A percentile compares a stretch with the other conserved stretches of the same genome.
Evolutionary conservation across 768 basidiomycete species (phyloP).

Genomic region (Sporobolomyces phaffii): DNA sequence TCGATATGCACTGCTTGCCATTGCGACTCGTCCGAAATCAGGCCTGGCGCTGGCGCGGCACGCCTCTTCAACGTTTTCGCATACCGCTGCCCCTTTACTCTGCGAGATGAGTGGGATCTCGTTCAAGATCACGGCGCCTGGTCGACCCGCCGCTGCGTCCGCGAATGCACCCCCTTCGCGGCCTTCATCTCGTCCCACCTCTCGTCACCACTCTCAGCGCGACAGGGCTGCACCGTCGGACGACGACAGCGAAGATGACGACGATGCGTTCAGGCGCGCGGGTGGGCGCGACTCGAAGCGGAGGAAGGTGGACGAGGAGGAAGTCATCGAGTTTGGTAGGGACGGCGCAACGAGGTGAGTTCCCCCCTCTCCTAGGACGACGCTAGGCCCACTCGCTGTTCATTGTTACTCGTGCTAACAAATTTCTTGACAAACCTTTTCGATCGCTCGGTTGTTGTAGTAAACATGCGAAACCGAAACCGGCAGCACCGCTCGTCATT

Average conservation of each 20-base stretch:
- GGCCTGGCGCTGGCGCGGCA: no score
- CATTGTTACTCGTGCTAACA: no score
- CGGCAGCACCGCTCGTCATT: conserved; percentile 63
- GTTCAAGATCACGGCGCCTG: conserved; percentile 27
- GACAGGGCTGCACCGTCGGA: no score
- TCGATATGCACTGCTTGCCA: no score
- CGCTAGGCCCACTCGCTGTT: no score
- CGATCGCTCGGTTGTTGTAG: background rate
- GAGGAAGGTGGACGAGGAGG: conserved; percentile 18
- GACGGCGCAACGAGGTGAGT: conserved; percentile 22
- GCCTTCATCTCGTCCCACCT: background rate
- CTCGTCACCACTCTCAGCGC: background rate
- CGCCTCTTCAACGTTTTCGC: no score
- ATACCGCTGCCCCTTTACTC: no score
- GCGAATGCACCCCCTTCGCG: conserved; percentile 6
- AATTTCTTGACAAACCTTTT: no score
- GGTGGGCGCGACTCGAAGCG: conserved; percentile 9
- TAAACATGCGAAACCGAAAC: conserved; percentile 15
- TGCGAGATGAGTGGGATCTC: conserved; percentile 23
- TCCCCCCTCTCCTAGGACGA: background rate
- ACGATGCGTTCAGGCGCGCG: background rate
- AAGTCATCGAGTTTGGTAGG: conserved; percentile 28
- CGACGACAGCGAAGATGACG: conserved; percentile 14
- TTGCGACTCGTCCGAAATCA: no score
- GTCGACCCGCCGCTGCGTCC: background rate